Conservation (phyloP, 805 yeast species). For the Nakazawaea siamensis region DNA sequence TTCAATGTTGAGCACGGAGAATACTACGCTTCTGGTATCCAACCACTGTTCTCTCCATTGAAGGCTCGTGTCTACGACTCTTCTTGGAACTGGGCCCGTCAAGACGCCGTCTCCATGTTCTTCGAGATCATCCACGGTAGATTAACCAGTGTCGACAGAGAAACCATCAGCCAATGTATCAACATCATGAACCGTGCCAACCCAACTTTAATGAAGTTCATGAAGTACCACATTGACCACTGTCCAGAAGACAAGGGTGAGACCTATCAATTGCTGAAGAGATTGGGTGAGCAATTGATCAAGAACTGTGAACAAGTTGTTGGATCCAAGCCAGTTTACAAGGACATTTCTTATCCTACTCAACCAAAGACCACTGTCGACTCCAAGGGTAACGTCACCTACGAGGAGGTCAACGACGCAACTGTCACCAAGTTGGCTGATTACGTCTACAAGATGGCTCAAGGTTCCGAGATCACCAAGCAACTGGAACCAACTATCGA, state of each 20-base stretch:
- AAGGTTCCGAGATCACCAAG: slow-evolving; percentile 80
- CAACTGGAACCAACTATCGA: slow-evolving; percentile 66
- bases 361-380: slow-evolving; percentile 91
- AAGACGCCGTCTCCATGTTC: slow-evolving; percentile 88
- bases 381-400: slow-evolving; percentile 78
- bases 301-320: slow-evolving; percentile 89
- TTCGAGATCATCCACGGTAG: slow-evolving; percentile 95
- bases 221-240: slow-evolving; percentile 89
- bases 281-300: slow-evolving; percentile 85
- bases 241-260: slow-evolving; percentile 83
- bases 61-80: slow-evolving; percentile 96
- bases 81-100: slow-evolving; percentile 99
- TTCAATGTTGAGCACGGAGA: slow-evolving; percentile 92
- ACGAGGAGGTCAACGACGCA: slow-evolving; percentile 80
- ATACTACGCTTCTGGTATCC: slow-evolving; percentile 83
- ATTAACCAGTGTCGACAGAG: slow-evolving; percentile 84
- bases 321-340: slow-evolving; percentile 79
- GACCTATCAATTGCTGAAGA: slow-evolving; percentile 85
- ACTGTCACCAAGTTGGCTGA: slow-evolving; percentile 92
- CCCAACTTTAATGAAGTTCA: slow-evolving; percentile 87
- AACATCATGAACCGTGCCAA: slow-evolving; percentile 96
- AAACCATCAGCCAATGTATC: slow-evolving; percentile 92
- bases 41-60: slow-evolving; percentile 82
- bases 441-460: slow-evolving; percentile 93
- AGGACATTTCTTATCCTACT: slow-evolving; percentile 89